phyloP scores from a whole-genome alignment of 306 rosid species.

The Rosa lucieae region DNA sequence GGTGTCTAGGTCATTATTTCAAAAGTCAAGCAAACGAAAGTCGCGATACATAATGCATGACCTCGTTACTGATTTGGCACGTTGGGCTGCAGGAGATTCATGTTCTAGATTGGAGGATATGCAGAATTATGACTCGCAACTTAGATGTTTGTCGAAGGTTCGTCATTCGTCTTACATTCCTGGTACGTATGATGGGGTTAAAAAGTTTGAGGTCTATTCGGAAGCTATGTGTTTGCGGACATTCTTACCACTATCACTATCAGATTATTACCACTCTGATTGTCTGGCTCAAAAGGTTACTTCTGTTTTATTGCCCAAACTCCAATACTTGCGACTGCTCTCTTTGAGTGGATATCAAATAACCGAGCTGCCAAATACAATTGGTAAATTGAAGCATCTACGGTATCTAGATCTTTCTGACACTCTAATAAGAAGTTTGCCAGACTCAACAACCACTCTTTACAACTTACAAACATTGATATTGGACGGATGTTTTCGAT shows the following conservation, averaged over 20 bases:
- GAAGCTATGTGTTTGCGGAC: not conserved
- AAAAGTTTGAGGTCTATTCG: not conserved
- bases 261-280: accelerated
- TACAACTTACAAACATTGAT: conserved; percentile 13
- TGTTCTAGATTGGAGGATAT: not conserved
- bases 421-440: not conserved
- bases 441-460: conserved; percentile 8
- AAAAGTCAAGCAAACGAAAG: too few species aligned
- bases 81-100: conserved; percentile 2
- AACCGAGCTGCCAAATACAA: not conserved
- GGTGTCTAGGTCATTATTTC: too few species aligned
- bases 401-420: conserved; percentile 10
- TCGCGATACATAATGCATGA: conserved; percentile 22
- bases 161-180: not conserved
- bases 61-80: conserved; percentile 25
- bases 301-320: not conserved
- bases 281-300: not conserved
- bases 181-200: not conserved
- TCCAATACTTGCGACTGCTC: conserved; percentile 10
- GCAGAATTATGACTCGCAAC: not conserved
- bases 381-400: conserved; percentile 6
- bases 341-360: not conserved
- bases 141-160: not conserved
- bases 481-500: not conserved
- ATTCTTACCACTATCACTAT: not conserved